phyloP scores from a whole-genome alignment of 2,329 filamentous ascomycete species.

The Ascochyta koolunga region DNA sequence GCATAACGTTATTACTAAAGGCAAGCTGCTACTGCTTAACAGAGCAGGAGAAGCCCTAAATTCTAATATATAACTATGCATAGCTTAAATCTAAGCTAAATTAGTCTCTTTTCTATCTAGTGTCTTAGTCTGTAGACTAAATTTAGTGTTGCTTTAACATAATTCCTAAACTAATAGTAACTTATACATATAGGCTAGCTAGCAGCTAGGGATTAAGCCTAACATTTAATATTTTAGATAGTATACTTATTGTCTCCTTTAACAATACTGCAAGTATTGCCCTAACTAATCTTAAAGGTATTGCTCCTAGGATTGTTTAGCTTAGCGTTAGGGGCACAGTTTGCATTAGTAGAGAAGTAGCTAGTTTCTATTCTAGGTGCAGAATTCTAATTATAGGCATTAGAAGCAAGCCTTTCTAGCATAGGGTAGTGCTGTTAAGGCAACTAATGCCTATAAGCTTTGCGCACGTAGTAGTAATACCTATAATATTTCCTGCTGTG shows the following conservation, averaged over 20 bases:
- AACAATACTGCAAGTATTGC: conserved; percentile 36
- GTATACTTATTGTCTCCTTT: conserved; percentile 26
- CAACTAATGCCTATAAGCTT: neutral
- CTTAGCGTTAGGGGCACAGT: no score
- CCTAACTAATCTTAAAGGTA: no score
- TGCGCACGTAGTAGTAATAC: no score
- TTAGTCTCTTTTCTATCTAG: neutral
- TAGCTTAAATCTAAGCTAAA: neutral
- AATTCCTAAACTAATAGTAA: no score
- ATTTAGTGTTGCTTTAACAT: neutral
- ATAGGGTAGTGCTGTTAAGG: neutral
- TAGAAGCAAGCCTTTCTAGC: conserved; percentile 1
- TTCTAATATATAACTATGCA: neutral
- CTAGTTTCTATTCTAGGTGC: conserved; percentile 50
- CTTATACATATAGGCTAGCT: neutral
- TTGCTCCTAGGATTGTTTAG: no score
- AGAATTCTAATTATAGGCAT: conserved; percentile 35
- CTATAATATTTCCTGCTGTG: conserved; percentile 1
- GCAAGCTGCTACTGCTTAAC: no score
- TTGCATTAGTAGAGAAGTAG: no score
- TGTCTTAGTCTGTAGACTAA: neutral
- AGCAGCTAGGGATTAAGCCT: neutral
- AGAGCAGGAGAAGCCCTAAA: no score
- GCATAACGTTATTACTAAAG: no score
- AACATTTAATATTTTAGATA: conserved; percentile 8